Conservation (phyloP, 768 basidiomycete genomes). For the Lactifluus volemus region DNA sequence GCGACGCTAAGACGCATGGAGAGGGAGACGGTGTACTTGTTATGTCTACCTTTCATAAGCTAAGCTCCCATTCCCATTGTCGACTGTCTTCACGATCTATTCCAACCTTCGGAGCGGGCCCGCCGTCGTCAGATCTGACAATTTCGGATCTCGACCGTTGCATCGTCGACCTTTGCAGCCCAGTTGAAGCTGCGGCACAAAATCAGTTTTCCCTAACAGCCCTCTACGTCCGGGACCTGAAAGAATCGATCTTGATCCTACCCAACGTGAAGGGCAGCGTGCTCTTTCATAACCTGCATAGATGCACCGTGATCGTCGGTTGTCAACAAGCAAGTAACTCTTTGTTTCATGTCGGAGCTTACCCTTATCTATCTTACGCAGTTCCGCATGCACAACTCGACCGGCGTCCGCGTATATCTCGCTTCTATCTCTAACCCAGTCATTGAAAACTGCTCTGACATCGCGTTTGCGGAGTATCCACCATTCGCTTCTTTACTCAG, state of each 20-base stretch:
- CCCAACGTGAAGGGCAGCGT: conserved; percentile 63
- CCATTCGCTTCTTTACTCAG: conserved; percentile 19
- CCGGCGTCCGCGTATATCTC: conserved; percentile 54
- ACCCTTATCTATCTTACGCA: conserved; percentile 25
- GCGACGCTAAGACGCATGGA: not conserved
- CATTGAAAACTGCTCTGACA: conserved; percentile 62
- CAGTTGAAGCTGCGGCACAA: not conserved
- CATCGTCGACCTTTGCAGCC: conserved; percentile 50
- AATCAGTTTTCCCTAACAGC: conserved; percentile 37
- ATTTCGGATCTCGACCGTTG: conserved; percentile 61
- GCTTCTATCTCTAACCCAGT: conserved; percentile 62
- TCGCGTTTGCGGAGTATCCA: conserved; percentile 64
- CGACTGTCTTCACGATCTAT: conserved; percentile 41
- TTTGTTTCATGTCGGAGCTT: not conserved
- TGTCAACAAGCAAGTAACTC: conserved; percentile 64
- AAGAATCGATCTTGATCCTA: conserved; percentile 54
- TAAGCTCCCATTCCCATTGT: conserved; percentile 38
- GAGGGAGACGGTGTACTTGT: conserved; percentile 6
- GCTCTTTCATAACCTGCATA: conserved; percentile 52
- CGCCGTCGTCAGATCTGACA: conserved; percentile 43
- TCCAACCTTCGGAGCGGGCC: conserved; percentile 21
- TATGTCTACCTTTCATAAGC: conserved; percentile 28
- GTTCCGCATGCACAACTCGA: conserved; percentile 86
- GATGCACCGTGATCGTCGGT: conserved; percentile 58
- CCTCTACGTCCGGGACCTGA: conserved; percentile 55